phyloP scores from a whole-genome alignment of 2,329 filamentous ascomycete genomes.

The Penicillium sp. region DNA sequence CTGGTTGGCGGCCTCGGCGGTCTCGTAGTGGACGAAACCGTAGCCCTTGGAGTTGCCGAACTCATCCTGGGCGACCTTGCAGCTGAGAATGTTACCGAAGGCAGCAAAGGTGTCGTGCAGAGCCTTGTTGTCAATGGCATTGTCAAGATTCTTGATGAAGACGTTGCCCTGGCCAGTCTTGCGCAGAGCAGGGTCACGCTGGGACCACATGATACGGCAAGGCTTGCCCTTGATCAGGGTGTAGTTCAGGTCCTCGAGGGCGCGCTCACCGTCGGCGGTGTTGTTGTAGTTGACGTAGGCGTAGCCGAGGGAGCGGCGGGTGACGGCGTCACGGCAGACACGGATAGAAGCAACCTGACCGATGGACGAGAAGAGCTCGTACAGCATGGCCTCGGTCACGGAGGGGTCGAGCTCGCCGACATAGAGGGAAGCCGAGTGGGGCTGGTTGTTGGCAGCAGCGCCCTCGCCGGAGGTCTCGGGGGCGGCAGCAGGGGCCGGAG shows the following conservation, averaged over 20 bases:
- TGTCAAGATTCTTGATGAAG: constrained; percentile 99
- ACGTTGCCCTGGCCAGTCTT: constrained; percentile 99
- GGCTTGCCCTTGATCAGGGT: constrained; percentile 97
- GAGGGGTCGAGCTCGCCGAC: constrained; percentile 97
- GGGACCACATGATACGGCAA: constrained; percentile 99
- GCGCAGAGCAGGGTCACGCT: constrained; percentile 96
- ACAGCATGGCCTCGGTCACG: constrained; percentile 99
- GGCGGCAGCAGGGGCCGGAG: constrained; percentile 67
- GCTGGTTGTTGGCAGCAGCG: constrained; percentile 68
- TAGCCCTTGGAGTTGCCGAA: constrained; percentile 96
- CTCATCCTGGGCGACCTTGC: constrained; percentile 99
- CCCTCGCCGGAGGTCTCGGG: constrained; percentile 41
- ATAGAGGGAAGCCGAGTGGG: constrained; percentile 96
- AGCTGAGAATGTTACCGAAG: constrained; percentile 98
- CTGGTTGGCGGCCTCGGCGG: constrained; percentile 89
- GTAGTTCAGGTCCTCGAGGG: constrained; percentile 98
- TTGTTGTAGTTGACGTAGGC: constrained; percentile 99
- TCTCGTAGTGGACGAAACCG: constrained; percentile 99
- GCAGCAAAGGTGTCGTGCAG: constrained; percentile 98
- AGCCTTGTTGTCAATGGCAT: constrained; percentile 99
- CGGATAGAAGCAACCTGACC: constrained; percentile 98
- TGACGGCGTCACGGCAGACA: constrained; percentile 98
- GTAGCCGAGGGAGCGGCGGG: constrained; percentile 95
- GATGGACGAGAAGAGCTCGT: constrained; percentile 99
- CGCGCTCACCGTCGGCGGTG: constrained; percentile 92